Conservation (phyloP, 257 asterid genomes). For the Craterostigma plantagineum region DNA sequence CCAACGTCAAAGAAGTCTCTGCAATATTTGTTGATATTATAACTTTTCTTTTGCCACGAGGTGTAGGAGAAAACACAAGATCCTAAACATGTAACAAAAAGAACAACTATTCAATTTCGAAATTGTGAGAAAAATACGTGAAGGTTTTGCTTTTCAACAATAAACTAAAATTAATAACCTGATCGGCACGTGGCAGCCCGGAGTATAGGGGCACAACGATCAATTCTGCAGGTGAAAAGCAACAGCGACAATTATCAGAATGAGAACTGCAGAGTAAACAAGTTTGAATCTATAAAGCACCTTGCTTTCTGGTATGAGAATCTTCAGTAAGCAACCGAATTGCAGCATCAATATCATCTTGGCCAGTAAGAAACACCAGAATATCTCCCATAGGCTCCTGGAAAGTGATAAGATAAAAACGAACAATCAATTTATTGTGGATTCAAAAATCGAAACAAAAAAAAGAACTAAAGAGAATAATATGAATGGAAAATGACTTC, state of each 20-base stretch:
- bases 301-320: conserved; percentile 41
- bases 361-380: conserved; percentile 86
- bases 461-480: background rate
- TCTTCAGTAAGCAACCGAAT: conserved; percentile 76
- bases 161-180: conserved; percentile 24
- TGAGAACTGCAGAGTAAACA: background rate
- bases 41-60: conserved; percentile 93
- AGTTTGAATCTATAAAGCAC: conserved; percentile 14
- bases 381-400: conserved; percentile 89
- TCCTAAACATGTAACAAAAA: conserved; percentile 30
- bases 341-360: conserved; percentile 95
- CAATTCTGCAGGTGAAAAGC: conserved; percentile 36
- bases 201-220: conserved; percentile 75
- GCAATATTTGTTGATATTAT: conserved; percentile 91
- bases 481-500: no score
- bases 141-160: background rate
- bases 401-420: conserved; percentile 10
- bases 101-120: conserved; percentile 1
- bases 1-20: conserved; percentile 95
- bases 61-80: conserved; percentile 79
- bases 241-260: no score
- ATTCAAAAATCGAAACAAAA: background rate
- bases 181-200: conserved; percentile 87
- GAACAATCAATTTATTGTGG: background rate
- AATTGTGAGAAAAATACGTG: background rate